Evolutionary conservation across 179 eudicot species (phyloP).

Genomic region (Heliamphora pulchella): DNA sequence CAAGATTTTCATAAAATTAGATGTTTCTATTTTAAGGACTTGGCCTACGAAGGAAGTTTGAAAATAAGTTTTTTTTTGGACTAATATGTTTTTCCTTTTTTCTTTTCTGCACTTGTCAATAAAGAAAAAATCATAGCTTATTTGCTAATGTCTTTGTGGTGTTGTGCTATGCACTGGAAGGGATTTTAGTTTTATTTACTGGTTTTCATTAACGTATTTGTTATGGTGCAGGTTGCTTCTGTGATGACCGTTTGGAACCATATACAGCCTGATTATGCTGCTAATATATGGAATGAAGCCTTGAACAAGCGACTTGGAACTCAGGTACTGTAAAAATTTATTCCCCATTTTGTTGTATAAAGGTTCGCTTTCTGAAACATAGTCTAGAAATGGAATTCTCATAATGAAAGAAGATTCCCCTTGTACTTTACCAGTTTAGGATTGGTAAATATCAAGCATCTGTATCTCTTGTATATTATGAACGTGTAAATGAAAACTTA

Average conservation of each 20-base stretch:
- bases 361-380: not conserved
- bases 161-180: not conserved
- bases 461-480: not conserved
- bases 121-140: not conserved
- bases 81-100: too few species aligned
- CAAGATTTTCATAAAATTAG: too few species aligned
- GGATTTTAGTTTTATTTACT: not conserved
- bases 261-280: slow-evolving; percentile 86
- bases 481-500: not conserved
- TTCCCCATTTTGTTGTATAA: slow-evolving; percentile 3
- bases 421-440: not conserved
- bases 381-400: slow-evolving; percentile 1
- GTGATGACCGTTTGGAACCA: slow-evolving; percentile 91
- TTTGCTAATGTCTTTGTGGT: not conserved
- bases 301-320: slow-evolving; percentile 93
- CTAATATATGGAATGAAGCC: slow-evolving; percentile 93
- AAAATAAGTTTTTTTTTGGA: too few species aligned
- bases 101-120: too few species aligned
- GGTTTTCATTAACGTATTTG: not conserved
- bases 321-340: slow-evolving; percentile 33
- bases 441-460: slow-evolving; percentile 5
- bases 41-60: too few species aligned
- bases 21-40: too few species aligned
- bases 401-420: not conserved
- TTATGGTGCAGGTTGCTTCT: slow-evolving; percentile 70